Conservation (phyloP, 768 basidiomycete genomes). For the Mycena capillaripes region DNA sequence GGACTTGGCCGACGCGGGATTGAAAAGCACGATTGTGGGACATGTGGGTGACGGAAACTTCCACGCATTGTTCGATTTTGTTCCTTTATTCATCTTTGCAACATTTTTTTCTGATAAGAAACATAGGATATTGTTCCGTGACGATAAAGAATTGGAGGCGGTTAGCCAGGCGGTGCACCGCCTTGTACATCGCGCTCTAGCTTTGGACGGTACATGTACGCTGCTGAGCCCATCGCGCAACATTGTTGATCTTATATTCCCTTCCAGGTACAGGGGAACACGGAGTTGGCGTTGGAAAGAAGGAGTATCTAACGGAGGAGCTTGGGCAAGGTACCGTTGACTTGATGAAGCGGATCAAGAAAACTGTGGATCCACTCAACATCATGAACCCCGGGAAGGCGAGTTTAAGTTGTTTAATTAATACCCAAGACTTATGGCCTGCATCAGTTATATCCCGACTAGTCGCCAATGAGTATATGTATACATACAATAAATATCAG, state of each 20-base stretch:
- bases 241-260: background rate
- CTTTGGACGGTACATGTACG: constrained; percentile 84
- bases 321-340: constrained; percentile 86
- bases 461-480: constrained; percentile 3
- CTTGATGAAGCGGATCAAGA: constrained; percentile 90
- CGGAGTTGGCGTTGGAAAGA: constrained; percentile 90
- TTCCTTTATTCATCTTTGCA: no score
- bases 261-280: constrained; percentile 85
- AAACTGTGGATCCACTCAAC: constrained; percentile 81
- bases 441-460: constrained; percentile 27
- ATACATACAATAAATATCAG: background rate
- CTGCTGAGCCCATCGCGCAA: background rate
- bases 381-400: constrained; percentile 92
- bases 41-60: constrained; percentile 85
- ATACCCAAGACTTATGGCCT: background rate
- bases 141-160: constrained; percentile 68
- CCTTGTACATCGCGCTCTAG: constrained; percentile 78
- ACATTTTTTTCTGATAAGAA: no score
- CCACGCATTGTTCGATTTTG: constrained; percentile 47
- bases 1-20: constrained; percentile 72
- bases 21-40: constrained; percentile 56
- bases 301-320: constrained; percentile 85
- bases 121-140: constrained; percentile 62
- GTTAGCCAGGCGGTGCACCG: constrained; percentile 77
- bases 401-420: background rate